Evolutionary conservation across 1,284 basidiomycete genomes (phyloP), one percentile per base, ranked within the genome.

Genomic region (Cutaneotrichosporon cutaneum): DNA sequence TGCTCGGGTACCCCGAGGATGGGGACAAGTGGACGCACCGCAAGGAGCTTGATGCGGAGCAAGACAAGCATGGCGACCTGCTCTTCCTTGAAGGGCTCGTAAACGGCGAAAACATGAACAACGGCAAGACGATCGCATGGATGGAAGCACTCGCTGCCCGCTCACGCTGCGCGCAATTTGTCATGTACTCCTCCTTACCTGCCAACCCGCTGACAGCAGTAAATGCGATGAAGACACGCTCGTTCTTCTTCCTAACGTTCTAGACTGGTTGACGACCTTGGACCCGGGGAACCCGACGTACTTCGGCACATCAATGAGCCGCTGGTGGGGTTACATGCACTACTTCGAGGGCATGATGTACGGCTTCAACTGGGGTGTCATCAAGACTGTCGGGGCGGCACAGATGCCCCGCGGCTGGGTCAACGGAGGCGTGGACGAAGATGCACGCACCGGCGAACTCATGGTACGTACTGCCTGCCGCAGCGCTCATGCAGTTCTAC

Each of bases 121-220:
- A 63, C 56, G 57, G 65, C 39, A 64, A 66, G 60, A 62, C 32
- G 24, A 45, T 68, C 55, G 47, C 61, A 30, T 65, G 66, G 66
- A 55, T 66, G 88, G 35, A 27, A 32, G 11, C 53, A 27, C 18
- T 60, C 50, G 39, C 57, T 45, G n/a, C 54, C 27, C 14, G 59
- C 56, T 11, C 18, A 57, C 47, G 62, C 56, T 5, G 58, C 58
- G 21, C 58, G 58, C 47, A 52, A n/a, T 51, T 53, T 57, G 11
- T 65, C 24, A 54, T 64, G 54, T 27, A 33, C 42, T 24, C n/a
- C 21, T 13, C 11, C n/a, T n/a, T n/a, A n/a, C n/a, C n/a, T n/a
- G n/a, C n/a, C n/a, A n/a, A n/a, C n/a, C 18, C 21, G 50, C 48
- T 55, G 45, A 50, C 44, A 16, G 26, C 47, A 50, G 47, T 59